Evolutionary conservation across 2,329 filamentous ascomycete genomes (phyloP).

Genomic region (Xylariaceae sp.): DNA sequence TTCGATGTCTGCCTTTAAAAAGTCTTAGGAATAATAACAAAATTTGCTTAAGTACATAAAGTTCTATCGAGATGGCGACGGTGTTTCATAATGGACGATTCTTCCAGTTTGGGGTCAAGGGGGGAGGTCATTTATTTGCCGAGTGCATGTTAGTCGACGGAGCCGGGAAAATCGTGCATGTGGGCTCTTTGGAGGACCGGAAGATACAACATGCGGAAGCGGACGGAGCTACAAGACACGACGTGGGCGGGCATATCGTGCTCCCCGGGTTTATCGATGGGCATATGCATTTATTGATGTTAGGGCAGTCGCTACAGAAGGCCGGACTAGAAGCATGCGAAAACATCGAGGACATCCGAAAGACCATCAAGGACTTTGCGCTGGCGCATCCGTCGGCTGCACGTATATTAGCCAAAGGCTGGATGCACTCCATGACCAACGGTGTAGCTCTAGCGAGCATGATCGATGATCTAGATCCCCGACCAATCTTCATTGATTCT

Average conservation of each 20-base stretch:
- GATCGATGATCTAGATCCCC: conserved; percentile 57
- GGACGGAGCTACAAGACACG: conserved; percentile 34
- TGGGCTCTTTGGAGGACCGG: conserved; percentile 43
- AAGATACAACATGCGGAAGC: conserved; percentile 38
- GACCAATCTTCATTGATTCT: conserved; percentile 61
- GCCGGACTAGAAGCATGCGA: conserved; percentile 54
- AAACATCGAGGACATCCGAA: conserved; percentile 55
- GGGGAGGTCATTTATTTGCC: conserved; percentile 42
- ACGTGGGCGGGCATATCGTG: conserved; percentile 50
- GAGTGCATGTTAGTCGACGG: conserved; percentile 46
- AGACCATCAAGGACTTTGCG: conserved; percentile 52
- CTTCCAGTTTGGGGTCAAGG: conserved; percentile 52
- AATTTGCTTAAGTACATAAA: not conserved
- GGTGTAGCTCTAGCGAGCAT: conserved; percentile 54
- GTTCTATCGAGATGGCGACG: conserved; percentile 47
- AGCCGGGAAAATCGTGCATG: conserved; percentile 43
- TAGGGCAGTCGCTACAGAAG: conserved; percentile 61
- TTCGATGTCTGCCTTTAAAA: not conserved
- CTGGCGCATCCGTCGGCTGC: conserved; percentile 49
- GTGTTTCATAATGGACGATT: conserved; percentile 66
- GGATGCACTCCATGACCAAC: conserved; percentile 63
- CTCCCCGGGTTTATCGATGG: conserved; percentile 63
- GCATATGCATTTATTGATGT: conserved; percentile 62
- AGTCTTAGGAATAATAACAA: not conserved
- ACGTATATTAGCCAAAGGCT: conserved; percentile 58